A percentile compares a stretch with the other conserved stretches of the same genome.
Evolutionary conservation across 2,329 filamentous ascomycete species (phyloP).

Genomic region (Annulohypoxylon truncatum): DNA sequence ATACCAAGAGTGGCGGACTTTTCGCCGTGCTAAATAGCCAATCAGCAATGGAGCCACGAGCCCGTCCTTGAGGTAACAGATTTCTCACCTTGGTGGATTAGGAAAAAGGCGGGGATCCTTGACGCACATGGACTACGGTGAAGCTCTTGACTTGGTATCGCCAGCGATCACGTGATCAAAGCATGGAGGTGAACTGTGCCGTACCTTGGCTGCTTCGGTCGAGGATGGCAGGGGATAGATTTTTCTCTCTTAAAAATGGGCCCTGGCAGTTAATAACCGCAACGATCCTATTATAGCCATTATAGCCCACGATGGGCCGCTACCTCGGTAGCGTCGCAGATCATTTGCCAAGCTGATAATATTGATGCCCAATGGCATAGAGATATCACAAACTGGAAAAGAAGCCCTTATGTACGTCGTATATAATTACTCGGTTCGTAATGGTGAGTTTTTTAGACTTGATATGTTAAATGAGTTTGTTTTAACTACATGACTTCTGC

Average conservation of each 20-base stretch:
- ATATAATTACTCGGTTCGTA: not conserved
- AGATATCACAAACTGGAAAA: not conserved
- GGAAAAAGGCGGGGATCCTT: slow-evolving; percentile 34
- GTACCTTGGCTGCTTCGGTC: not conserved
- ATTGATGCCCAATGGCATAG: slow-evolving; percentile 4
- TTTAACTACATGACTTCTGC: not conserved
- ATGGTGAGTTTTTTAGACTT: not conserved
- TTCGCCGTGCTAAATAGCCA: slow-evolving; percentile 16
- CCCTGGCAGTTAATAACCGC: slow-evolving; percentile 24
- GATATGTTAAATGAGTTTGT: not conserved
- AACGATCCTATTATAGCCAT: slow-evolving; percentile 22
- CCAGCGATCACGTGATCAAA: slow-evolving; percentile 14
- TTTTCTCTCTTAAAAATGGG: not conserved
- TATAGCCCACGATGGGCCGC: slow-evolving; percentile 6
- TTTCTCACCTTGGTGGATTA: not conserved
- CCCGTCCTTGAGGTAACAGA: slow-evolving; percentile 5
- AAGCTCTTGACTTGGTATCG: slow-evolving; percentile 23
- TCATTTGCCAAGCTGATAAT: slow-evolving; percentile 10
- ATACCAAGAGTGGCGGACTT: slow-evolving; percentile 24
- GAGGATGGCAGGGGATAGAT: not conserved
- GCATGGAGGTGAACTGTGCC: slow-evolving; percentile 2
- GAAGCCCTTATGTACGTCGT: not conserved
- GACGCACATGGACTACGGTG: slow-evolving; percentile 21
- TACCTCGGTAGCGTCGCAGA: slow-evolving; percentile 8
- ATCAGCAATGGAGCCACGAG: slow-evolving; percentile 17